Evolutionary conservation across 2,329 filamentous ascomycete genomes (phyloP).

Genomic region (Dothiorella sarmentorum): DNA sequence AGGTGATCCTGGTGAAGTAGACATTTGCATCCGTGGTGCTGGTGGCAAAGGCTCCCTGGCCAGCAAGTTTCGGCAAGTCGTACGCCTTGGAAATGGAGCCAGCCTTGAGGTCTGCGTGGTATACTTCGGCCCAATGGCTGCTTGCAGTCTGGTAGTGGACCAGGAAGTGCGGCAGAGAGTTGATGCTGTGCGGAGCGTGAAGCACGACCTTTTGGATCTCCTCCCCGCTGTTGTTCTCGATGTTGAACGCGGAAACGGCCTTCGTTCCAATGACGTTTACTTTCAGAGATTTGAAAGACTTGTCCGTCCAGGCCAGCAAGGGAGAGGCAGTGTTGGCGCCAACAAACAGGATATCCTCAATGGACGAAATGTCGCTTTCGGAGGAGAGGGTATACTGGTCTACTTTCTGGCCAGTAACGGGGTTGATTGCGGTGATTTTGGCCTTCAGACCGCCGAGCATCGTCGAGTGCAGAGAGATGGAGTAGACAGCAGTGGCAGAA

Average conservation of each 20-base stretch:
- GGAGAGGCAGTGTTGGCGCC: conserved; percentile 73
- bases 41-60: conserved; percentile 71
- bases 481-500: conserved; percentile 67
- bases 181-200: conserved; percentile 69
- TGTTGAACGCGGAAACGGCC: conserved; percentile 41
- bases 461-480: conserved; percentile 69
- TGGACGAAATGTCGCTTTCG: conserved; percentile 66
- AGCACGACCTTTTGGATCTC: conserved; percentile 55
- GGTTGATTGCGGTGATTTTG: conserved; percentile 71
- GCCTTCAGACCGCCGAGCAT: conserved; percentile 68
- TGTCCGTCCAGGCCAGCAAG: conserved; percentile 72
- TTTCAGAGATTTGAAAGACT: conserved; percentile 58
- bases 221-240: conserved; percentile 35
- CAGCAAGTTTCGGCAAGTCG: conserved; percentile 67
- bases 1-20: conserved; percentile 81
- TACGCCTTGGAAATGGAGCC: conserved; percentile 73
- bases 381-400: conserved; percentile 70
- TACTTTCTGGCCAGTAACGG: conserved; percentile 65
- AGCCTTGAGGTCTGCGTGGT: conserved; percentile 72
- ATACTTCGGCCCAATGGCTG: conserved; percentile 80
- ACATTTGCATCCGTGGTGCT: conserved; percentile 77
- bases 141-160: conserved; percentile 71
- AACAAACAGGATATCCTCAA: conserved; percentile 67
- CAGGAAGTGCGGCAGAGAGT: conserved; percentile 76
- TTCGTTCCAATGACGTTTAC: conserved; percentile 64